A percentile compares a stretch with the other conserved stretches of the same genome.
Evolutionary conservation across 768 basidiomycete genomes (phyloP).

Genomic region (Kwoniella sp.): DNA sequence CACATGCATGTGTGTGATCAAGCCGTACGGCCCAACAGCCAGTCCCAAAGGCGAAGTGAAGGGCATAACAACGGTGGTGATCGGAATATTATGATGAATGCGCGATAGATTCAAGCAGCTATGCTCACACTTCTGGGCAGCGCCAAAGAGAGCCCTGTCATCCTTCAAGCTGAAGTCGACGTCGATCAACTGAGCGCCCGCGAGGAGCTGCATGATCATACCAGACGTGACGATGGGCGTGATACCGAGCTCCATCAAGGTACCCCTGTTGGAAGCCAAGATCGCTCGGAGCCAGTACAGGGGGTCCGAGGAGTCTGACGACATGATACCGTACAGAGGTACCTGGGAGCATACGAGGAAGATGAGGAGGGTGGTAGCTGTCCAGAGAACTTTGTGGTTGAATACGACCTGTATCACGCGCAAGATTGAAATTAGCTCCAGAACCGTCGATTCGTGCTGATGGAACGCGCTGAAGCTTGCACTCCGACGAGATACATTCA

Average conservation of each 20-base stretch:
- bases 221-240: slow-evolving; percentile 96
- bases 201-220: slow-evolving; percentile 99
- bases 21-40: too few relatives aligned
- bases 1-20: slow-evolving; percentile 1
- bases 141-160: slow-evolving; percentile 91
- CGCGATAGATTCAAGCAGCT: slow-evolving; percentile 49
- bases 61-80: neutral
- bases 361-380: slow-evolving; percentile 96
- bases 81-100: neutral
- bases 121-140: slow-evolving; percentile 89
- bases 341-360: slow-evolving; percentile 99
- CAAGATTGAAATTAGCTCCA: too few relatives aligned
- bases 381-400: slow-evolving; percentile 99
- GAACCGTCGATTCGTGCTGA: neutral
- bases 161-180: slow-evolving; percentile 97
- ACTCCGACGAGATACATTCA: too few relatives aligned
- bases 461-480: neutral
- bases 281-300: slow-evolving; percentile 99
- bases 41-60: neutral
- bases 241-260: slow-evolving; percentile 98
- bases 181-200: slow-evolving; percentile 95
- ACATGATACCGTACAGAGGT: slow-evolving; percentile 99
- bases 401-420: slow-evolving; percentile 91
- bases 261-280: slow-evolving; percentile 95
- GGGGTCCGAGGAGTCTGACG: slow-evolving; percentile 97